phyloP scores from a whole-genome alignment of 23 red algal species.

The Gracilaria domingensis region DNA sequence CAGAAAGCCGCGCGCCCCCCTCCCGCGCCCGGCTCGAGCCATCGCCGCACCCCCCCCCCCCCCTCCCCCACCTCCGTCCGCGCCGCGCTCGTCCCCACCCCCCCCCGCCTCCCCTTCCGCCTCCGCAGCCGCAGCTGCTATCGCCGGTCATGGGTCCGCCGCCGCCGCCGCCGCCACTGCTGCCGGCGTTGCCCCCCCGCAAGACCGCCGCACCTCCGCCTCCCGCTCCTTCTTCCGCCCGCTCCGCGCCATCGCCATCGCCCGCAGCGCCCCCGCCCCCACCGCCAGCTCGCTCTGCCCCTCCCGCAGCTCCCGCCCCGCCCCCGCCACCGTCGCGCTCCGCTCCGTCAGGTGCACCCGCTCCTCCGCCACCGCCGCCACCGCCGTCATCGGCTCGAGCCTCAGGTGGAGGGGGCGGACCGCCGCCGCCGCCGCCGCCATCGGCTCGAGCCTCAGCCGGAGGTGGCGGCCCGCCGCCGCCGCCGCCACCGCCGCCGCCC shows the following conservation, averaged over 20 bases:
- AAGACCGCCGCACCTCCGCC: not conserved
- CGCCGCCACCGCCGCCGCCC: conserved; percentile 45
- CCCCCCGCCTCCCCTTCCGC: not conserved
- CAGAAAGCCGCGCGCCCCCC: conserved; percentile 12
- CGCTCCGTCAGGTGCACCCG: not conserved
- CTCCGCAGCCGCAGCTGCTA: not conserved
- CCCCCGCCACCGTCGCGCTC: conserved; percentile 18
- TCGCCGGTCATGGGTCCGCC: conserved; percentile 15
- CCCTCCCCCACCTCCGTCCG: too few species aligned
- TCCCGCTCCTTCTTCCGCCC: too few species aligned
- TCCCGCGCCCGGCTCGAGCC: not conserved
- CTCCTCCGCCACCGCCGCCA: conserved; percentile 48
- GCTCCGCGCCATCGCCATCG: too few species aligned
- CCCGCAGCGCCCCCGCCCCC: not conserved
- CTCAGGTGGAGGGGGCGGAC: not conserved
- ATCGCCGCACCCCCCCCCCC: not conserved
- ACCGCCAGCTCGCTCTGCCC: not conserved
- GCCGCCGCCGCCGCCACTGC: conserved; percentile 46
- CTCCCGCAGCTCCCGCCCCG: not conserved
- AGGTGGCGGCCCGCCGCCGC: conserved; percentile 47
- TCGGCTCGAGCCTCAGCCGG: conserved; percentile 17
- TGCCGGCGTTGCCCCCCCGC: not conserved
- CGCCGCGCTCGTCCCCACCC: not conserved
- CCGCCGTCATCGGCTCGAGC: conserved; percentile 52
- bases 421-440: conserved; percentile 65